phyloP scores from a whole-genome alignment of 345 rosid genomes.

The Stellera chamaejasme region DNA sequence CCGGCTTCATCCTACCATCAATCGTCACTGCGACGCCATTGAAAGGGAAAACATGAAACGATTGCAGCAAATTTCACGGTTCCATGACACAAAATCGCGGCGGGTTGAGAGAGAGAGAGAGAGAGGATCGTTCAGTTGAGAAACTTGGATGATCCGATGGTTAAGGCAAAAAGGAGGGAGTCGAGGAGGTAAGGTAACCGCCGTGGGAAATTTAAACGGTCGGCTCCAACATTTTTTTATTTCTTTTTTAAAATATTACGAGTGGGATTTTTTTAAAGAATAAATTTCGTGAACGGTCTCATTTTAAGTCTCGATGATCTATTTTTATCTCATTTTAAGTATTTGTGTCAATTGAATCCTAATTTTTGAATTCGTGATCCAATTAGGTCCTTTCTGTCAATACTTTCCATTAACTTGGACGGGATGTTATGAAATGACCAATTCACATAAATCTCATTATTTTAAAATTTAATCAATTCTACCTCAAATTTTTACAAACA shows the following conservation, averaged over 20 bases:
- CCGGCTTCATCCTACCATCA: constrained; percentile 41
- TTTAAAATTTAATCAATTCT: too few species aligned
- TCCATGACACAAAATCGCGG: neutral
- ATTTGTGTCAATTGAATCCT: too few species aligned
- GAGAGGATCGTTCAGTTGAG: neutral
- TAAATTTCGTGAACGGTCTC: too few species aligned
- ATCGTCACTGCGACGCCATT: constrained; percentile 19
- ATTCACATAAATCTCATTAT: too few species aligned
- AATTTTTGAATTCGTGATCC: too few species aligned
- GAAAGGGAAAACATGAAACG: neutral
- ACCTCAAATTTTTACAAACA: too few species aligned
- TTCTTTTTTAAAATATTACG: neutral
- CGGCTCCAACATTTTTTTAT: neutral
- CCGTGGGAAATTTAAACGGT: constrained; percentile 31
- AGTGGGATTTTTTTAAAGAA: neutral
- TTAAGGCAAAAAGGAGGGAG: constrained; percentile 28
- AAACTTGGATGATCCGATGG: constrained; percentile 33
- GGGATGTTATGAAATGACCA: too few species aligned
- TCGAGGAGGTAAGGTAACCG: neutral
- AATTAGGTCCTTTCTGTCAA: too few species aligned
- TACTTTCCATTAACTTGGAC: too few species aligned
- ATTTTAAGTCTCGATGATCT: too few species aligned
- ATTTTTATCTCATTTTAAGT: too few species aligned
- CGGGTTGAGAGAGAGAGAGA: neutral
- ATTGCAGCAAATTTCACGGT: neutral